These are phyloP conservation scores for Rutidosis leptorrhynchoides DNA, from an alignment of 129 eudicot genomes.

Conservation along the genomic window DNA sequence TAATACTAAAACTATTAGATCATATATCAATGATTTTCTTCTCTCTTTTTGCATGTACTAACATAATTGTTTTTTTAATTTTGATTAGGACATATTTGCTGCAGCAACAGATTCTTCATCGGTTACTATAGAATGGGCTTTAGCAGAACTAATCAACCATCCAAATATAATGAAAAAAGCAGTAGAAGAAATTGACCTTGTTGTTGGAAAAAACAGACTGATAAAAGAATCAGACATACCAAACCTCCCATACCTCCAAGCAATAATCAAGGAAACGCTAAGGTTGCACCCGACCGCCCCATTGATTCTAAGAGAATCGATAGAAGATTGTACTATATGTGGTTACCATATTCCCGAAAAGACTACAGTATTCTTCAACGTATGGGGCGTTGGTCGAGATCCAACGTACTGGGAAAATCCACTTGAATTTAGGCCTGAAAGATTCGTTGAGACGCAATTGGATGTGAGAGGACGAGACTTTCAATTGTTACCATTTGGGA, in stretches of 20 bases:
- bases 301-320: background rate
- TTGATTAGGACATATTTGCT: background rate
- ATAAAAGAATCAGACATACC: background rate
- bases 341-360: background rate
- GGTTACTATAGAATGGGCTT: background rate
- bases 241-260: conserved; percentile 4
- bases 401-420: background rate
- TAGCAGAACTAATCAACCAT: background rate
- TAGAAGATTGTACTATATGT: background rate
- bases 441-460: background rate
- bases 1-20: background rate
- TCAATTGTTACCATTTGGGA: no score
- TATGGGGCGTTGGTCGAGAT: background rate
- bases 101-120: background rate
- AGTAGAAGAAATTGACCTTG: background rate
- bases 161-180: background rate
- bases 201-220: background rate
- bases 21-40: background rate
- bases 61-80: background rate
- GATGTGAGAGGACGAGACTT: no score
- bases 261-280: background rate
- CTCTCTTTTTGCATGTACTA: background rate
- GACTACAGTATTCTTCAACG: background rate
- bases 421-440: background rate
- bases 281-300: conserved; percentile 1